Conservation (phyloP, 2,329 filamentous ascomycete species). For the Ascocoryne sarcoides region DNA sequence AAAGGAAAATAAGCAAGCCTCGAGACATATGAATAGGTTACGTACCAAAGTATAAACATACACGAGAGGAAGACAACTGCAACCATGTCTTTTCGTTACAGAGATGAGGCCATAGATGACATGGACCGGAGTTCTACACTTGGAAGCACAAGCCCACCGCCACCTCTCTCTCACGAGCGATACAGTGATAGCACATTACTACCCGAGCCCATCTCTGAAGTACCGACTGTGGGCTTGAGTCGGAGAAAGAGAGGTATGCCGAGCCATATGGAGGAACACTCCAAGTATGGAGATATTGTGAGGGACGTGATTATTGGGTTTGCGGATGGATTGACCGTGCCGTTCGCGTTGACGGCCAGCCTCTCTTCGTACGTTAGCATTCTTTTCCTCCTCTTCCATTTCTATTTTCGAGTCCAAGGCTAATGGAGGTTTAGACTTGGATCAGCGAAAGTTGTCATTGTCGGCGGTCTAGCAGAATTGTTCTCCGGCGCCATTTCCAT, state of each 20-base stretch:
- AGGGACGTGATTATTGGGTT: constrained; percentile 67
- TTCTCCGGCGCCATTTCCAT: constrained; percentile 51
- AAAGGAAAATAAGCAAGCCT: no score
- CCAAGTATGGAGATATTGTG: constrained; percentile 37
- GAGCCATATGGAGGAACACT: constrained; percentile 7
- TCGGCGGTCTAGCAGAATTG: constrained; percentile 50
- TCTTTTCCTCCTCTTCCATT: background rate
- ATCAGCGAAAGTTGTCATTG: constrained; percentile 40
- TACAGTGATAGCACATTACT: background rate
- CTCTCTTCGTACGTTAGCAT: constrained; percentile 44
- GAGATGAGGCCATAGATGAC: no score
- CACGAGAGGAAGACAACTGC: no score
- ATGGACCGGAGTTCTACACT: no score
- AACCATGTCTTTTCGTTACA: no score
- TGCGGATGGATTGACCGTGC: constrained; percentile 70
- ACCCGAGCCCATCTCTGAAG: background rate
- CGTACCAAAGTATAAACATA: no score
- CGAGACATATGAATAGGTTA: no score
- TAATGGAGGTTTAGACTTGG: constrained; percentile 31
- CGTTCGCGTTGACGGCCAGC: constrained; percentile 70
- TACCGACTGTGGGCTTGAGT: background rate
- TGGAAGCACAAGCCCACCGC: no score
- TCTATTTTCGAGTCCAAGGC: background rate
- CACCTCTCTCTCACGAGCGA: no score
- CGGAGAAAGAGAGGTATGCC: background rate